Evolutionary conservation across 768 basidiomycete genomes (phyloP).

Genomic region (Lactarius tabidus): DNA sequence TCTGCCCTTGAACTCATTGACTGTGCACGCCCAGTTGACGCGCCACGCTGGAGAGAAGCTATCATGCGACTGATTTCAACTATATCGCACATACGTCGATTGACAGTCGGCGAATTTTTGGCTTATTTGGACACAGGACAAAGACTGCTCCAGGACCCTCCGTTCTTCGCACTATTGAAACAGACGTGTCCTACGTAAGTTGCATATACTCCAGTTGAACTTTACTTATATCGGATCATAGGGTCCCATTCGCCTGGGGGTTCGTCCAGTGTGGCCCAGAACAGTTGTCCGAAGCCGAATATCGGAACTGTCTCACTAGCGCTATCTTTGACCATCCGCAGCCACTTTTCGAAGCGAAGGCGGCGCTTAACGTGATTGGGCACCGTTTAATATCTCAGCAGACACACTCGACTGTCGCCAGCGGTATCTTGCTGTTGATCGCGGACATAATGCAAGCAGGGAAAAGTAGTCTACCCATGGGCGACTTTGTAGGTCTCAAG

Average conservation of each 20-base stretch:
- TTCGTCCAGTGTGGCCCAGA: slow-evolving; percentile 18
- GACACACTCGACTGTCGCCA: background rate
- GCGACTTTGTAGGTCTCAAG: slow-evolving; percentile 11
- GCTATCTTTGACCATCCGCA: slow-evolving; percentile 9
- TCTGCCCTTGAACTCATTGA: slow-evolving; percentile 60
- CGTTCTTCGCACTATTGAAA: slow-evolving; percentile 1
- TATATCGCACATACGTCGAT: slow-evolving; percentile 40
- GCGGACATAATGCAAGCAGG: slow-evolving; percentile 16
- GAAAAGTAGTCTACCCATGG: slow-evolving; percentile 1
- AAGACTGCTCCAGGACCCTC: slow-evolving; percentile 36
- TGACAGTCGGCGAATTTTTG: slow-evolving; percentile 42
- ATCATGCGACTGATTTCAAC: slow-evolving; percentile 40
- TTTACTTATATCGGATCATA: background rate
- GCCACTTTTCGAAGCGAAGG: slow-evolving; percentile 14
- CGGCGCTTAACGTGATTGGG: slow-evolving; percentile 12
- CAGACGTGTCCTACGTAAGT: slow-evolving; percentile 10
- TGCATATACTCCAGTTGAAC: background rate
- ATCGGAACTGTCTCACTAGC: slow-evolving; percentile 6
- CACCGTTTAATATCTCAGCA: slow-evolving; percentile 2
- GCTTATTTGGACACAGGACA: slow-evolving; percentile 43
- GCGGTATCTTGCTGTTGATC: slow-evolving; percentile 5
- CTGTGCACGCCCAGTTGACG: slow-evolving; percentile 50
- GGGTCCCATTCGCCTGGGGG: slow-evolving; percentile 18
- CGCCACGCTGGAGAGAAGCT: slow-evolving; percentile 35
- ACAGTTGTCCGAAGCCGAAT: slow-evolving; percentile 10